Conservation (phyloP, 164 flowering plant species). For the Macadamia integrifolia region DNA sequence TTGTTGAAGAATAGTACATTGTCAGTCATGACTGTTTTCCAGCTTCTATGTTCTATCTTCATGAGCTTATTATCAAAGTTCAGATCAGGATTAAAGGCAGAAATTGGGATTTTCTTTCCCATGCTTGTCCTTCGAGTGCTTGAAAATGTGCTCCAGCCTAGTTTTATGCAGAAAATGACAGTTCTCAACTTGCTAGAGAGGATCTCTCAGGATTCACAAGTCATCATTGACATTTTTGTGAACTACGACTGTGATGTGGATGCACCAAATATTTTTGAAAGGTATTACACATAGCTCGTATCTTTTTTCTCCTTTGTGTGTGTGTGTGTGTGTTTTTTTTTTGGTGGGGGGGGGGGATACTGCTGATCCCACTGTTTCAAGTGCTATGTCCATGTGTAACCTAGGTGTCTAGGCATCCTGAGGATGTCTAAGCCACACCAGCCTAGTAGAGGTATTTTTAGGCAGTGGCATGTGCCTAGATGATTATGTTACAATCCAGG, state of each 20-base stretch:
- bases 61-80: constrained; percentile 64
- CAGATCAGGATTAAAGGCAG: constrained; percentile 85
- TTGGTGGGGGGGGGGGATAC: too few species aligned
- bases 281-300: constrained; percentile 34
- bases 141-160: constrained; percentile 97
- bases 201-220: constrained; percentile 77
- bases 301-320: too few species aligned
- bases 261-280: constrained; percentile 93
- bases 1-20: constrained; percentile 95
- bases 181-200: constrained; percentile 81
- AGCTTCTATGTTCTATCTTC: constrained; percentile 89
- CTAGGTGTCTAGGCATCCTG: too few species aligned
- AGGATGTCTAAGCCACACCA: too few species aligned
- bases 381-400: too few species aligned
- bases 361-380: too few species aligned
- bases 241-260: constrained; percentile 98
- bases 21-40: constrained; percentile 95
- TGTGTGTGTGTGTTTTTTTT: too few species aligned
- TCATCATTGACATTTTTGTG: constrained; percentile 81
- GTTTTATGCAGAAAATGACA: constrained; percentile 95
- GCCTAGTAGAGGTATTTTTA: too few species aligned
- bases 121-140: constrained; percentile 95
- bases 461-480: too few species aligned
- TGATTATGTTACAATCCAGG: too few species aligned
- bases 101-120: constrained; percentile 92